A percentile compares a stretch with the other conserved stretches of the same genome.
These are phyloP conservation scores for Colletotrichum eleusines DNA, from an alignment of 2,329 filamentous ascomycete species.

Conservation along the genomic window DNA sequence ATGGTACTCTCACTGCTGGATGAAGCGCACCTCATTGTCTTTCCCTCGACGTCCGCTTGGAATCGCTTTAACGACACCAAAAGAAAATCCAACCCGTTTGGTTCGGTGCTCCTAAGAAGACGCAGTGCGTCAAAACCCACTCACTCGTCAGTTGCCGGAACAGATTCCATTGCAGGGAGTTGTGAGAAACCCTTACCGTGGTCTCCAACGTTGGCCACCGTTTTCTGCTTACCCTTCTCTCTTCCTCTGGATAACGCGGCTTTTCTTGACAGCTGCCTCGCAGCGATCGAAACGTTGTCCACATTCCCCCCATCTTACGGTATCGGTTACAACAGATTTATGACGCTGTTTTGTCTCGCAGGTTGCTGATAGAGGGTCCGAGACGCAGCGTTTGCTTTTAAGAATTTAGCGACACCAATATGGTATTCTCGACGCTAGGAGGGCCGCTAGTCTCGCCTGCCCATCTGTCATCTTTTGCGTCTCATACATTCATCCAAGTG, in stretches of 20 bases:
- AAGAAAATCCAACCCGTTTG: too few relatives aligned
- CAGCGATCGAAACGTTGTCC: neutral
- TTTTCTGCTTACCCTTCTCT: neutral
- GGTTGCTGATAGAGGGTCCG: slow-evolving; percentile 6
- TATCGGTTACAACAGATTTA: neutral
- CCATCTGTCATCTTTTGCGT: slow-evolving; percentile 27
- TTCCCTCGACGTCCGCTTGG: neutral
- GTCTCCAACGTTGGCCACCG: too few relatives aligned
- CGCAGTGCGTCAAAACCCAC: neutral
- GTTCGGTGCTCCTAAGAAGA: neutral
- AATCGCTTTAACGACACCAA: too few relatives aligned
- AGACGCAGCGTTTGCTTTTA: slow-evolving; percentile 35
- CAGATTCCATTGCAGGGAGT: neutral
- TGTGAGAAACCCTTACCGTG: neutral
- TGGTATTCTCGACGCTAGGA: slow-evolving; percentile 9
- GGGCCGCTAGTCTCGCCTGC: slow-evolving; percentile 12
- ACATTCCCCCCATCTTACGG: neutral
- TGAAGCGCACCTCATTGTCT: neutral
- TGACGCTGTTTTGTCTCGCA: neutral
- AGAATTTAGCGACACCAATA: slow-evolving; percentile 8
- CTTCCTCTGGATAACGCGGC: neutral
- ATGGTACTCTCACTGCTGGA: neutral
- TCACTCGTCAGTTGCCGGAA: neutral
- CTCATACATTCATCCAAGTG: neutral
- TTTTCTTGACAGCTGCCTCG: neutral